phyloP scores from a whole-genome alignment of 345 rosid species.

The Eucalyptus cloeziana region DNA sequence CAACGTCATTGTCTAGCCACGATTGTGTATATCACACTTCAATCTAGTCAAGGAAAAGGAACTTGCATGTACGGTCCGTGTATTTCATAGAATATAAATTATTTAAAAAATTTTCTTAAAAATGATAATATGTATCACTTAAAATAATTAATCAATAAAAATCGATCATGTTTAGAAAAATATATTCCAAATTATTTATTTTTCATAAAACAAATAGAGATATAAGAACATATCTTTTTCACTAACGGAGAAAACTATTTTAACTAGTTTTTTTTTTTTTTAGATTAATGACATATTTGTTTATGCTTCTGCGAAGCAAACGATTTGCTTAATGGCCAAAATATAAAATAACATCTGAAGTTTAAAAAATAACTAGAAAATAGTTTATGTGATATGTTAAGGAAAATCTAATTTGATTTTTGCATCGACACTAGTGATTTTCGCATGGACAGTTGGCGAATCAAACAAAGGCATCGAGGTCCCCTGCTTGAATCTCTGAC shows the following conservation, averaged over 20 bases:
- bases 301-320: not conserved
- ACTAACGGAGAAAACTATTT: no score
- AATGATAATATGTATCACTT: fast-evolving
- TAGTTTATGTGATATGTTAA: no score
- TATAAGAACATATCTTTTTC: fast-evolving
- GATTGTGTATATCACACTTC: not conserved
- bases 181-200: no score
- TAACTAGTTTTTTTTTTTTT: no score
- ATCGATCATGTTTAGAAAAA: not conserved
- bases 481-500: fast-evolving
- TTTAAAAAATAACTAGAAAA: no score
- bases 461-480: no score
- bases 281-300: not conserved
- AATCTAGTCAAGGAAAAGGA: not conserved
- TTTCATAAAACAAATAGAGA: fast-evolving
- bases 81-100: not conserved
- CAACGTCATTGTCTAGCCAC: not conserved
- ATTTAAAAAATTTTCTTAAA: not conserved
- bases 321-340: not conserved
- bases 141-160: no score
- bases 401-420: no score
- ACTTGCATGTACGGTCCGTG: not conserved
- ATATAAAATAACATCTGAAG: no score
- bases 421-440: no score
- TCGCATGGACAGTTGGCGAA: no score